Evolutionary conservation across 352 stramenopile species (phyloP).

Genomic region (Phytophthora sojae): DNA sequence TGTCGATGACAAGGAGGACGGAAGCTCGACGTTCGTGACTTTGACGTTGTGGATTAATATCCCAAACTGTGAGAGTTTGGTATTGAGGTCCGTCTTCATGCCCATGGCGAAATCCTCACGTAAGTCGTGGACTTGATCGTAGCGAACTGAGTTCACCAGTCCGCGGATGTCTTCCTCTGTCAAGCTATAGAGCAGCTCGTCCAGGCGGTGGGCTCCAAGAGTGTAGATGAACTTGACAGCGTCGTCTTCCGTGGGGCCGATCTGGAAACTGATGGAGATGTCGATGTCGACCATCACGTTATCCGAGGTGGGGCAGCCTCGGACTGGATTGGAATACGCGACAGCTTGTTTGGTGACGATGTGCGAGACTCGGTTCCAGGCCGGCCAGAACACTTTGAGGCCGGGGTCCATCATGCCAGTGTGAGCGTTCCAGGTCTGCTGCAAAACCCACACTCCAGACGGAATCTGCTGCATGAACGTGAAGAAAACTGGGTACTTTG

Average conservation of each 20-base stretch:
- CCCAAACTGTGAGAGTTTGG: slow-evolving; percentile 65
- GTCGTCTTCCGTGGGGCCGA: slow-evolving; percentile 71
- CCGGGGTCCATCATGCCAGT: slow-evolving; percentile 72
- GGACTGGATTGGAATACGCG: slow-evolving; percentile 70
- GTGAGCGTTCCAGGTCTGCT: slow-evolving; percentile 81
- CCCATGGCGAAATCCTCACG: slow-evolving; percentile 75
- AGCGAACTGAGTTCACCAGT: slow-evolving; percentile 71
- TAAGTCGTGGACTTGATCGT: slow-evolving; percentile 79
- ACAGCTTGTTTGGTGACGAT: slow-evolving; percentile 84
- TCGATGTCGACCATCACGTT: slow-evolving; percentile 88
- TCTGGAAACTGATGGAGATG: slow-evolving; percentile 85
- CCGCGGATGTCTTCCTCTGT: slow-evolving; percentile 74
- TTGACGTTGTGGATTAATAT: slow-evolving; percentile 88
- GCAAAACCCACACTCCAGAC: slow-evolving; percentile 72
- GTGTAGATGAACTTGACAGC: slow-evolving; percentile 81
- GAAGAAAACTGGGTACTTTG: slow-evolving; percentile 50
- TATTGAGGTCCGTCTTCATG: slow-evolving; percentile 82
- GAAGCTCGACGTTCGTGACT: slow-evolving; percentile 82
- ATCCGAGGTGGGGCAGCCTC: slow-evolving; percentile 70
- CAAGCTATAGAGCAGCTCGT: slow-evolving; percentile 73
- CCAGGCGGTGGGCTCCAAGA: slow-evolving; percentile 72
- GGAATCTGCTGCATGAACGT: slow-evolving; percentile 57
- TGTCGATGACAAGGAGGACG: slow-evolving; percentile 53
- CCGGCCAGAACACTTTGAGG: slow-evolving; percentile 70
- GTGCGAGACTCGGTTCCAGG: slow-evolving; percentile 79